A percentile compares a stretch with the other conserved stretches of the same genome.
phyloP scores from a whole-genome alignment of 805 yeast species.

The Myxozyma neglecta region DNA sequence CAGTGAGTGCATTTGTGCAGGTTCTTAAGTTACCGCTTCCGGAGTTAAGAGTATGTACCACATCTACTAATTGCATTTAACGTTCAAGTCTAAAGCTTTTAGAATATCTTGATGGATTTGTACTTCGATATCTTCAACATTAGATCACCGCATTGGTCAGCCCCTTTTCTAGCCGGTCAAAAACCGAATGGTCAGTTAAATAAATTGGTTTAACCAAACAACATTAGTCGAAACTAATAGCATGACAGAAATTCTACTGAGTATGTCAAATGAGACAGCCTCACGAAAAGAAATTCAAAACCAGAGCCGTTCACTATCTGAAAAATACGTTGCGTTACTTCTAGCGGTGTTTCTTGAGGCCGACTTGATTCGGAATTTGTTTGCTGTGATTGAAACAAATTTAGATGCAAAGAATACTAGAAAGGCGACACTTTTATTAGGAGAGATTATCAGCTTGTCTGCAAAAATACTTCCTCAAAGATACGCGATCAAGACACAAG shows the following conservation, averaged over 20 bases:
- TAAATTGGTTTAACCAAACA: not conserved
- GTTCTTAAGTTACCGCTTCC: slow-evolving; percentile 64
- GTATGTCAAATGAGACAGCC: not conserved
- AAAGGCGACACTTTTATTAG: slow-evolving; percentile 63
- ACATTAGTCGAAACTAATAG: not conserved
- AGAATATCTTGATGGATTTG: slow-evolving; percentile 68
- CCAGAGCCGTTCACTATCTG: slow-evolving; percentile 37
- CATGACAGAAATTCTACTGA: not conserved
- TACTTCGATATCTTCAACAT: slow-evolving; percentile 67
- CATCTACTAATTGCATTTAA: not conserved
- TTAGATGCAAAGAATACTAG: slow-evolving; percentile 48
- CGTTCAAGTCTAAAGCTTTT: slow-evolving; percentile 30
- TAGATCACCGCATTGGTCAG: slow-evolving; percentile 55
- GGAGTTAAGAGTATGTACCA: slow-evolving; percentile 38
- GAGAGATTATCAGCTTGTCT: slow-evolving; percentile 60
- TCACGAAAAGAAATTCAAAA: not conserved
- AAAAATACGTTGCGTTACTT: slow-evolving; percentile 68
- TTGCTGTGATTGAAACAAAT: slow-evolving; percentile 26
- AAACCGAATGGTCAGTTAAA: slow-evolving; percentile 24
- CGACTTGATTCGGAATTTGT: slow-evolving; percentile 18
- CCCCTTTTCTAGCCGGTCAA: slow-evolving; percentile 40
- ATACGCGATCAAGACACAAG: slow-evolving; percentile 36
- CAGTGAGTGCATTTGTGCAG: slow-evolving; percentile 57
- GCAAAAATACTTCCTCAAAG: slow-evolving; percentile 56
- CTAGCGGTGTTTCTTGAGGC: slow-evolving; percentile 51